Evolutionary conservation across 164 flowering plant species (phyloP).

Genomic region (Magnolia changhungtana): DNA sequence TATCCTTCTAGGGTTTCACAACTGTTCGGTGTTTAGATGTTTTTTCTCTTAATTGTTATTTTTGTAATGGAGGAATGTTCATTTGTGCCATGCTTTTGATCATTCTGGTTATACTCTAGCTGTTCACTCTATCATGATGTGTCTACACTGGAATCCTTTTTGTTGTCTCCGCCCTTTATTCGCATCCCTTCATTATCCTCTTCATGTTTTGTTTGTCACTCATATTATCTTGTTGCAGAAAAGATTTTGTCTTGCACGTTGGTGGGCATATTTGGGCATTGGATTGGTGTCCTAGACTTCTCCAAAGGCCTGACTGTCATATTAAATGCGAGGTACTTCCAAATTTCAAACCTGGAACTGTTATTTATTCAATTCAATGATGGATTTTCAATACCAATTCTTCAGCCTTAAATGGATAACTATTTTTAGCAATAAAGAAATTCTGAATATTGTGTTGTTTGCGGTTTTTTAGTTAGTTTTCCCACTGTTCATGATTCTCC

Average conservation of each 20-base stretch:
- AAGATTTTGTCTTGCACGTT: conserved; percentile 73
- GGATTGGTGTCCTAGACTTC: conserved; percentile 89
- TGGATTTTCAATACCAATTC: background rate
- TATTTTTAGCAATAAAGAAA: background rate
- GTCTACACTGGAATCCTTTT: background rate
- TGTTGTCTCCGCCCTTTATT: background rate
- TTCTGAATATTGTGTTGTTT: background rate
- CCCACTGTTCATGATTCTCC: background rate
- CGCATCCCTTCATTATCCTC: background rate
- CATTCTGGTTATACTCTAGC: too few relatives aligned
- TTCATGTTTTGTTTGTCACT: background rate
- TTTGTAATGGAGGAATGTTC: too few relatives aligned
- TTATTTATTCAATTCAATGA: background rate
- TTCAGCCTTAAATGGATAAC: background rate
- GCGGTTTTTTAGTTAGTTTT: background rate
- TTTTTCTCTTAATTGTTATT: too few relatives aligned
- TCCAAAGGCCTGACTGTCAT: conserved; percentile 28
- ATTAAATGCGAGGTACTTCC: conserved; percentile 61
- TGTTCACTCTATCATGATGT: background rate
- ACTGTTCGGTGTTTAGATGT: background rate
- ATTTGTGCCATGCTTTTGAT: background rate
- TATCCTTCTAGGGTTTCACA: background rate
- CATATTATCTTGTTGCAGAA: conserved; percentile 42
- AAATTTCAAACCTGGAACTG: background rate
- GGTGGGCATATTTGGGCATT: conserved; percentile 94